phyloP scores from a whole-genome alignment of 2,329 filamentous ascomycete species.

The Neophaeococcomyces aloes region DNA sequence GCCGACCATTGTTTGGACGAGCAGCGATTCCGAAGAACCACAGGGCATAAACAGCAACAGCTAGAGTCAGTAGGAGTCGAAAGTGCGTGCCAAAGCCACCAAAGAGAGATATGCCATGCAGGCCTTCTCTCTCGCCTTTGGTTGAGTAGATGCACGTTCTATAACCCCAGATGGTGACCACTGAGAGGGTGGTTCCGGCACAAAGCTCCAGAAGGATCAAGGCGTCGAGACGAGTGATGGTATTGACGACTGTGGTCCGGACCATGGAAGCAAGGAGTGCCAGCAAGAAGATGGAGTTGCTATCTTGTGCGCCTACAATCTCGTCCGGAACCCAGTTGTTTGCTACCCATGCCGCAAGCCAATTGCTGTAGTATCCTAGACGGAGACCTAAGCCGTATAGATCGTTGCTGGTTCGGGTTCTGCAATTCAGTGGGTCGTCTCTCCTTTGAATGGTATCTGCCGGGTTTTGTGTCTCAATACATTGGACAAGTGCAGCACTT shows the following conservation, averaged over 20 bases:
- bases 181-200: not conserved
- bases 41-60: slow-evolving; percentile 7
- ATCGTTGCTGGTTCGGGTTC: slow-evolving; percentile 2
- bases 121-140: slow-evolving; percentile 3
- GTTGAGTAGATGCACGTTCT: not conserved
- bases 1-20: not conserved
- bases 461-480: too few relatives aligned
- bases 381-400: slow-evolving; percentile 18
- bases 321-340: slow-evolving; percentile 2
- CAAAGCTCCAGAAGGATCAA: not conserved
- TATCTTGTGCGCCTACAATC: slow-evolving; percentile 4
- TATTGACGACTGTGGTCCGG: not conserved
- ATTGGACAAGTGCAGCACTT: too few relatives aligned
- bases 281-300: not conserved
- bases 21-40: slow-evolving; percentile 7
- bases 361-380: slow-evolving; percentile 13
- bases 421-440: too few relatives aligned
- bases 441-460: too few relatives aligned
- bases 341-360: slow-evolving; percentile 13
- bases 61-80: slow-evolving; percentile 10
- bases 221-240: not conserved
- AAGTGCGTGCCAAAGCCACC: slow-evolving; percentile 13
- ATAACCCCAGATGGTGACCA: not conserved
- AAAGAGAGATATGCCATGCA: slow-evolving; percentile 12
- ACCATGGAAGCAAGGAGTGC: not conserved